A percentile compares a stretch with the other conserved stretches of the same genome.
Evolutionary conservation across 169 alveolate species (phyloP).

Genomic region (Hepatocystis sp.): DNA sequence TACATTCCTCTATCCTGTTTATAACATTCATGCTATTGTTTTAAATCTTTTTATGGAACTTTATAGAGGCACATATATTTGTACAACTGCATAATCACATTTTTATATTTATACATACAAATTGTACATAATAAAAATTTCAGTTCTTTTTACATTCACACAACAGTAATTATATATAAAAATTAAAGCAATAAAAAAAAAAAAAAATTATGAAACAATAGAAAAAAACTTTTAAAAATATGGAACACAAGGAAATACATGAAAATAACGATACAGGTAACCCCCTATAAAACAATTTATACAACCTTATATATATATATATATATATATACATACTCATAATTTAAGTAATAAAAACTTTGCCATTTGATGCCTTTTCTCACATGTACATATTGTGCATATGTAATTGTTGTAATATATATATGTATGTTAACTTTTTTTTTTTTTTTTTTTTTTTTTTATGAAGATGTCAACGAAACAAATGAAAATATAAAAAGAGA

Average conservation of each 20-base stretch:
- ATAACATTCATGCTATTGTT: no score
- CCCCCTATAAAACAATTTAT: neutral
- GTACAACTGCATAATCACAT: no score
- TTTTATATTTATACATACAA: no score
- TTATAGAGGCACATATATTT: no score
- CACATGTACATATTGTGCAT: neutral
- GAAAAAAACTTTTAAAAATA: slow-evolving; percentile 35
- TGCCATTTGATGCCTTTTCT: neutral
- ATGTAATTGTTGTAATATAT: neutral
- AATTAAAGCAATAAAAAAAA: slow-evolving; percentile 2
- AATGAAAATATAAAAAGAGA: slow-evolving; percentile 34
- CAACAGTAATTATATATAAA: no score
- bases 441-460: neutral
- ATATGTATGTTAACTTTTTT: neutral
- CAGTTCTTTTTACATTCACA: no score
- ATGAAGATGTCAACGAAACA: slow-evolving; percentile 19
- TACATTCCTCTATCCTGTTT: no score
- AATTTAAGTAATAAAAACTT: neutral
- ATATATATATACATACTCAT: neutral
- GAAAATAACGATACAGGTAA: slow-evolving; percentile 39
- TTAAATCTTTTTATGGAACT: no score
- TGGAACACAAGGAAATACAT: slow-evolving; percentile 69
- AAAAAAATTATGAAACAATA: slow-evolving; percentile 63
- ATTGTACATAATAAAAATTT: no score
- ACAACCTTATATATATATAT: neutral